These are phyloP conservation scores for Claviceps sp. DNA, from an alignment of 2,329 filamentous ascomycete genomes.

Conservation along the genomic window DNA sequence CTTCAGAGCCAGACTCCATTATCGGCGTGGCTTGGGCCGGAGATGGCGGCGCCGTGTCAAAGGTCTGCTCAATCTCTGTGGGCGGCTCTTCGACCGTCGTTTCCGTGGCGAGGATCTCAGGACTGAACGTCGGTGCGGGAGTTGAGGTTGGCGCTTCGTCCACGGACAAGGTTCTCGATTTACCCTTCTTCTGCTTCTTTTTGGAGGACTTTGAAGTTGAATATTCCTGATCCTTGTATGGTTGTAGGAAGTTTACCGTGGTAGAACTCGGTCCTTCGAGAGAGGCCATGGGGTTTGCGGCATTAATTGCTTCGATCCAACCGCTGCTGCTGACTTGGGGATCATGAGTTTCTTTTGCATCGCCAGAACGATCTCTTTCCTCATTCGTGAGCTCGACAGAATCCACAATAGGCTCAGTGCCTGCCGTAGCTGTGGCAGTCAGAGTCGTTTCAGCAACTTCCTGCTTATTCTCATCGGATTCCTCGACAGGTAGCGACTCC, in stretches of 20 bases:
- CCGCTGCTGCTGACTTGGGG: neutral
- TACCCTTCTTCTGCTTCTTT: conserved; percentile 19
- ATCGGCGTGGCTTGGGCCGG: neutral
- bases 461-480: conserved; percentile 23
- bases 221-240: conserved; percentile 15
- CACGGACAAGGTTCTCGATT: neutral
- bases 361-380: neutral
- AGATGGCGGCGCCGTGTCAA: neutral
- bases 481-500: conserved; percentile 10
- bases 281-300: neutral
- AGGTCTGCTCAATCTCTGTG: neutral
- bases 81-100: neutral
- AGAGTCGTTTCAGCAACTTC: conserved; percentile 20
- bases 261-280: neutral
- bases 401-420: neutral
- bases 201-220: conserved; percentile 29
- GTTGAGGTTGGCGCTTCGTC: neutral
- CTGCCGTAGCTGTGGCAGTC: conserved; percentile 6
- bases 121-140: neutral
- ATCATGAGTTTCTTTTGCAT: neutral
- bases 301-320: too few species aligned
- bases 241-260: neutral
- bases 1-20: neutral
- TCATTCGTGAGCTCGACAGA: neutral
- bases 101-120: neutral